Evolutionary conservation across 169 alveolate genomes (phyloP).

Genomic region (Babesia ovis): DNA sequence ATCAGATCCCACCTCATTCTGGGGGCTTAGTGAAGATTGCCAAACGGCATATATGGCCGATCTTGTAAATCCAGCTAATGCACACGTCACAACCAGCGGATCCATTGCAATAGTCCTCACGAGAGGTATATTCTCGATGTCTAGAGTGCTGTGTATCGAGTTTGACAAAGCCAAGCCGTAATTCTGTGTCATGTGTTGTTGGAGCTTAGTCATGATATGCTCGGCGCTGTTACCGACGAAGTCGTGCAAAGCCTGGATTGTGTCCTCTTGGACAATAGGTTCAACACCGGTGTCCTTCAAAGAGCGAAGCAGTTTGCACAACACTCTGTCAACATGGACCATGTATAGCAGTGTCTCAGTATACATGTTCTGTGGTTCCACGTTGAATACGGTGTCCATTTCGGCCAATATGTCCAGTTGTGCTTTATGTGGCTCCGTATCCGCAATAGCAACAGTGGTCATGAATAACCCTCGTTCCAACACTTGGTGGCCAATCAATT

Average conservation of each 20-base stretch:
- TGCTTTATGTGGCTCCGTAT: neutral
- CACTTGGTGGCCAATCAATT: neutral
- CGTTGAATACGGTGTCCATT: constrained; percentile 51
- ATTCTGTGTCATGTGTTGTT: constrained; percentile 1
- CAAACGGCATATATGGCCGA: constrained; percentile 22
- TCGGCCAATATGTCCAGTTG: constrained; percentile 36
- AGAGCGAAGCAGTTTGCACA: constrained; percentile 16
- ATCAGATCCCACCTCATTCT: neutral
- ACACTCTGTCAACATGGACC: constrained; percentile 23
- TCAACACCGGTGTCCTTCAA: neutral
- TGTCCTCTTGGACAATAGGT: neutral
- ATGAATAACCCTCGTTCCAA: neutral
- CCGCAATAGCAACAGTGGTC: constrained; percentile 18
- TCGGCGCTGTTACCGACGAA: constrained; percentile 5
- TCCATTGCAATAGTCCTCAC: constrained; percentile 26
- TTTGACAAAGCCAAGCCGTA: too few species aligned
- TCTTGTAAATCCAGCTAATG: constrained; percentile 27
- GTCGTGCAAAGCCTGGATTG: neutral
- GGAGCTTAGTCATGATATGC: constrained; percentile 1
- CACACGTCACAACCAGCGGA: constrained; percentile 32
- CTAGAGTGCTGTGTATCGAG: neutral
- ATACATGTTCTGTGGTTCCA: constrained; percentile 52
- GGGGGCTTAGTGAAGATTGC: neutral
- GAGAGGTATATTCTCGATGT: neutral
- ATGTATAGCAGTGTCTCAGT: constrained; percentile 34